Base-by-base conservation (phyloP, 192 early-diverging fungal species). In the Umbelopsis ramanniana region DNA sequence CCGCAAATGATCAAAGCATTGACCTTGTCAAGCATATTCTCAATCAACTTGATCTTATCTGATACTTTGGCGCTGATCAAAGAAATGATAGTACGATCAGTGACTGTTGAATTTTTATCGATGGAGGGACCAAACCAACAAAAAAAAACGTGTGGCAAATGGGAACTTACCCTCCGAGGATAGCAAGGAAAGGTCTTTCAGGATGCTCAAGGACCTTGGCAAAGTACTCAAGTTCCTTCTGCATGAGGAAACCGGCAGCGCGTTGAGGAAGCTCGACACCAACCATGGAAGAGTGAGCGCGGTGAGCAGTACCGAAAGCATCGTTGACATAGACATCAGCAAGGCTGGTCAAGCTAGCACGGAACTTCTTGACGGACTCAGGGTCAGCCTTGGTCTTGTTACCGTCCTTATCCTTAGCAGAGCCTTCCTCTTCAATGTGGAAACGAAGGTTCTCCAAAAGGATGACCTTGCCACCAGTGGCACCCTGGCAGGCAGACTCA, bases 181-280 rank as follows among this genome's bases (percentile, higher is more conserved):
- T 99, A 46, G 97, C 97, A 74, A 98, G 80, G 89, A 97, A 99
- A 38, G 97, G 97, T 55, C 87, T 84, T 35, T 92, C 91, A 38
- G 97, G 97, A 81, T 87, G 86, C 86, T 99, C 97, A 17, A 97
- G 88, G 15, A 93, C 96, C 87, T 97, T 94, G 69, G 91, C 95
- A 90, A 99, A 99, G 91, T 92, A 99, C 79, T 97, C 96, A 54
- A 99, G 89, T 87, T 99, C 97, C 87, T 96, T 96, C 86, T 97
- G 93, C 95, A 99, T 97, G 81, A 99, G 85, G 83, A 99, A 93
- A 47, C 97, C 97, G 48, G 97, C 93, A 45, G 97, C 97, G 68
- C 92, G 89, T 66, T 90, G 83, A 52, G 95, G 91, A 71, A 99
- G 85, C 71, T 95, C 84, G 43, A 99, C 92, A 52, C 97, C 97